phyloP scores from a whole-genome alignment of 108 stramenopile species.

The Skeletonema marinoi region DNA sequence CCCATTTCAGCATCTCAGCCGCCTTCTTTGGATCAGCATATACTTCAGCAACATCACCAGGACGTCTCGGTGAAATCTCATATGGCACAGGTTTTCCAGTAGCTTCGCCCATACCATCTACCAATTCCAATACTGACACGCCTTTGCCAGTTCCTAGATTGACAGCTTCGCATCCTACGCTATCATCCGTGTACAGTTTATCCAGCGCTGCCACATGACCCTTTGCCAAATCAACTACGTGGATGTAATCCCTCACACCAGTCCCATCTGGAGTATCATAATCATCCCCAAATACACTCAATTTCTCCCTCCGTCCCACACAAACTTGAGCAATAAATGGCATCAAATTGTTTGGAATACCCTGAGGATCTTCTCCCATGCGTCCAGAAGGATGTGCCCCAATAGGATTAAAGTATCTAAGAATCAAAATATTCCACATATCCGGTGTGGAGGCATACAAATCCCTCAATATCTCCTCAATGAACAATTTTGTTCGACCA shows the following conservation, averaged over 20 bases:
- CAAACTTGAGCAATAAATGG: constrained; percentile 68
- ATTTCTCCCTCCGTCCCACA: constrained; percentile 91
- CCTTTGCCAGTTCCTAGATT: constrained; percentile 98
- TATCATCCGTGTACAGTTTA: constrained; percentile 67
- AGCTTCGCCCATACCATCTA: constrained; percentile 91
- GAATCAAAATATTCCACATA: constrained; percentile 79
- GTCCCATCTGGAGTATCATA: constrained; percentile 99
- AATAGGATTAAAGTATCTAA: constrained; percentile 99
- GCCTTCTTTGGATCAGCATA: constrained; percentile 93
- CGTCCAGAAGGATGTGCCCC: constrained; percentile 96
- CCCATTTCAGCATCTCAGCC: constrained; percentile 85
- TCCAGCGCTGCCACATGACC: constrained; percentile 95
- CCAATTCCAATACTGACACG: constrained; percentile 93
- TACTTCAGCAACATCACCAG: constrained; percentile 93
- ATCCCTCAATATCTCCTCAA: constrained; percentile 98
- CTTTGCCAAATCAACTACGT: constrained; percentile 97
- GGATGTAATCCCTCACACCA: constrained; percentile 99
- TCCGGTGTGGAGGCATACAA: constrained; percentile 60
- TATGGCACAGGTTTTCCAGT: constrained; percentile 90
- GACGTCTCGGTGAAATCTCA: constrained; percentile 85
- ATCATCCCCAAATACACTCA: constrained; percentile 96
- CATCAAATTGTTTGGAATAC: constrained; percentile 81
- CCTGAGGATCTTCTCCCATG: constrained; percentile 99
- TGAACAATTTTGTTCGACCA: constrained; percentile 97
- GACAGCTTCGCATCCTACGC: constrained; percentile 83